Base-by-base conservation (phyloP, 1,284 basidiomycete genomes). In the Xerocomus amazonicus region DNA sequence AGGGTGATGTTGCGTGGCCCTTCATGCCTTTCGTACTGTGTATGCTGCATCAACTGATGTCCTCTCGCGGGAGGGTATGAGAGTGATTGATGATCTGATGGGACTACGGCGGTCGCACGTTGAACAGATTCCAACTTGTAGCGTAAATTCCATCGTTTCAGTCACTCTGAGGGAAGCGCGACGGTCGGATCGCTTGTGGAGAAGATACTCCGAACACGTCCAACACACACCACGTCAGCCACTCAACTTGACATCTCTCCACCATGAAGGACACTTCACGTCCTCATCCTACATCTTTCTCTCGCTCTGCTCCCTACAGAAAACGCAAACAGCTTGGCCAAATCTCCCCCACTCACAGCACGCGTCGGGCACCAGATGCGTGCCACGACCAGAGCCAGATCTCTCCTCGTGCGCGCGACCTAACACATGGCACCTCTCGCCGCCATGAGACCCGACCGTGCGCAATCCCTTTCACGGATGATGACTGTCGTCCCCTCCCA, bases 201-300 rank as follows among this genome's bases (percentile, higher is more conserved):
- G 47, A 54, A 52, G 16, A 14, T 9, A 17, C 52, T 34, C 9
- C 23, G 17, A n/a, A 37, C 27, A n/a, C 26, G 23, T 29, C 28
- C 28, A 27, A 14, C 39, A 28, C 26, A 14, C 39, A 28, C 26
- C n/a, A 29, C 44, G 33, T 31, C 4, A 42, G 19, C 19, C 61
- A 13, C 16, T 45, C 19, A 35, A 31, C 47, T 53, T 48, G 40
- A 19, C 39, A 12, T 28, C 49, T 41, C 36, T 14, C 56, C 48
- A 49, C 27, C 61, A 62, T 66, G 60, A 62, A 60, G 55, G 63
- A 53, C 55, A 44, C 46, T n/a, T 47, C 57, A 13, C 59, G 59
- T 58, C 54, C 52, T 45, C 56, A 42, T 33, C 53, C 29, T 12
- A 9, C 59, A 10, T 13, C 36, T n/a, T 33, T 59, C 40, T 38